Conservation (phyloP, 139 green algal species). For the Nannochloris sp. region DNA sequence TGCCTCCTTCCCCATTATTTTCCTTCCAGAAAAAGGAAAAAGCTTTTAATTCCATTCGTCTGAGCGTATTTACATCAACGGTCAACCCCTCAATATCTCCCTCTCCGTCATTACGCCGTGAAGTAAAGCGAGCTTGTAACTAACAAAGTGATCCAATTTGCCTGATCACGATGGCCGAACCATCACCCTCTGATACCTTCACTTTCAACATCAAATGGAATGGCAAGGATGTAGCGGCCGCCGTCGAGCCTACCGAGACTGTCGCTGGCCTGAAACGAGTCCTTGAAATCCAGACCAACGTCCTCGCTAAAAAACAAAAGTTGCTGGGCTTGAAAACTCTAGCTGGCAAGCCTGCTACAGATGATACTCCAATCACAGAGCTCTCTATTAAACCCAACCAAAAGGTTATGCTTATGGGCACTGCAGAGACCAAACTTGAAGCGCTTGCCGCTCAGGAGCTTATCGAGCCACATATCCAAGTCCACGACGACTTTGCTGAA, state of each 20-base stretch:
- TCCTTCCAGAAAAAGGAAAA: no score
- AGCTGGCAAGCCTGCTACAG: conserved; percentile 41
- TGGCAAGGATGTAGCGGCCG: conserved; percentile 36
- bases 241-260: conserved; percentile 26
- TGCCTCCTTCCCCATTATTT: no score
- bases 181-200: no score
- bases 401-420: conserved; percentile 80
- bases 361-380: conserved; percentile 38
- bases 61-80: no score
- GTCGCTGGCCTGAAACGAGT: conserved; percentile 48
- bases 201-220: conserved; percentile 40
- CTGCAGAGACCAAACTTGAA: conserved; percentile 51
- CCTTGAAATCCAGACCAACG: conserved; percentile 47
- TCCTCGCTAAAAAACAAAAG: conserved; percentile 66
- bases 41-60: no score
- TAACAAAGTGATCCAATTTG: no score
- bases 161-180: no score
- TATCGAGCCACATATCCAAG: conserved; percentile 67
- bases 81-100: no score
- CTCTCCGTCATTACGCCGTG: no score
- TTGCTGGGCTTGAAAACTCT: conserved; percentile 69
- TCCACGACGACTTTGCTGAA: conserved; percentile 69
- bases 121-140: no score
- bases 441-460: conserved; percentile 33
- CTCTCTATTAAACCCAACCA: conserved; percentile 53